phyloP scores from a whole-genome alignment of 306 rosid species.

The Malus sieversii region DNA sequence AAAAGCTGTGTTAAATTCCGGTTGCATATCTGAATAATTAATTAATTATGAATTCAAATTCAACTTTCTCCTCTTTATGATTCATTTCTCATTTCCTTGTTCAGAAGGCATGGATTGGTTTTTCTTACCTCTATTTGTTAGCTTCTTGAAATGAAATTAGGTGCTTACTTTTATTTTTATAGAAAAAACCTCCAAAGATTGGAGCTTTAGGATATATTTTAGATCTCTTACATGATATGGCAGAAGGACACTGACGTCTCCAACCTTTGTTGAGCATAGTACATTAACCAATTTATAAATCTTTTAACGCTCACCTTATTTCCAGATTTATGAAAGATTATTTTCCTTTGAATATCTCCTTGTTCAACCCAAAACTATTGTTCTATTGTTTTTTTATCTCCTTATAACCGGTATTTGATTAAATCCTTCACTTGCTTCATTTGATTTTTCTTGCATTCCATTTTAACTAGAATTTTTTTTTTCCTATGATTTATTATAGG shows the following conservation, averaged over 20 bases:
- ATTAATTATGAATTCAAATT: not conserved
- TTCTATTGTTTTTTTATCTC: not conserved
- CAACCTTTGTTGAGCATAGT: not conserved
- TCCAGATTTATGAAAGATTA: not conserved
- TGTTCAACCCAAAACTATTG: not conserved
- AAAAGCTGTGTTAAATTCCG: not conserved
- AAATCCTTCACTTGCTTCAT: not conserved
- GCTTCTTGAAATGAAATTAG: not conserved
- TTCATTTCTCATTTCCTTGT: not conserved
- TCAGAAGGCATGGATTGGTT: not conserved
- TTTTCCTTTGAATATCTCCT: not conserved
- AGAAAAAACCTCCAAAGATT: not conserved
- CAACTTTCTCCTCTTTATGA: not conserved
- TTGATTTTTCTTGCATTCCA: not conserved
- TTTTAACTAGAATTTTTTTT: not conserved
- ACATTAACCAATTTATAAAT: not conserved
- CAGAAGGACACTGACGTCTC: not conserved
- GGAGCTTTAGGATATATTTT: not conserved
- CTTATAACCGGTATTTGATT: not conserved
- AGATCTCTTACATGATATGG: not conserved
- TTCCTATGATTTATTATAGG: constrained; percentile 39
- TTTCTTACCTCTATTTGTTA: not conserved
- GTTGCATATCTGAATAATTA: not conserved
- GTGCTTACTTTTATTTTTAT: not conserved
- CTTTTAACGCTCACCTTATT: not conserved